Percentiles rank a stretch among this genome's conserved stretches.
These are phyloP conservation scores for Croton laevigatus DNA, from an alignment of 441 rosid species.

Conservation along the genomic window DNA sequence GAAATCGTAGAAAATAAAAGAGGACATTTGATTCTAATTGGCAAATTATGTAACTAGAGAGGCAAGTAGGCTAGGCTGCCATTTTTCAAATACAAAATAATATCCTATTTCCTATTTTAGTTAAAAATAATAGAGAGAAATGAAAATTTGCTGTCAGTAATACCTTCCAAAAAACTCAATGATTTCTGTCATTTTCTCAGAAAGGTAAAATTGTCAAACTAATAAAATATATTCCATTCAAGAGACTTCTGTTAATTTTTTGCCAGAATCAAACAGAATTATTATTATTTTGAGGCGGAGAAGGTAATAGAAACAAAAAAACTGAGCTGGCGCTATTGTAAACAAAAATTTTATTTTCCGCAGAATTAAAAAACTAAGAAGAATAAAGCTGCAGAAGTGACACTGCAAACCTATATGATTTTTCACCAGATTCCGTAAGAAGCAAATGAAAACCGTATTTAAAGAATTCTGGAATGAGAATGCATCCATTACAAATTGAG, in stretches of 20 bases:
- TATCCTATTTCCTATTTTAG: too few species aligned
- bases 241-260: too few species aligned
- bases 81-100: too few species aligned
- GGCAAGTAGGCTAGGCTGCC: neutral
- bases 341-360: slow-evolving; percentile 11
- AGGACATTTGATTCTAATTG: slow-evolving; percentile 12
- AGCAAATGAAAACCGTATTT: slow-evolving; percentile 8
- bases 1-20: slow-evolving; percentile 8
- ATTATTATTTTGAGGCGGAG: too few species aligned
- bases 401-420: slow-evolving; percentile 9
- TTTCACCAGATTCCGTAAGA: slow-evolving; percentile 15
- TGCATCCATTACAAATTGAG: slow-evolving; percentile 3
- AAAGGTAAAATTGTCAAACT: too few species aligned
- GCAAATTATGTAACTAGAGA: slow-evolving; percentile 3
- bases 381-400: neutral
- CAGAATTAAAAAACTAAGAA: neutral
- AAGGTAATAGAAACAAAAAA: neutral
- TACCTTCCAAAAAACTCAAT: too few species aligned
- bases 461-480: slow-evolving; percentile 15
- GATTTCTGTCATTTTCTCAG: too few species aligned
- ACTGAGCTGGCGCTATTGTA: neutral
- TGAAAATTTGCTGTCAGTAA: too few species aligned
- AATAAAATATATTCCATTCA: too few species aligned
- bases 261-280: too few species aligned
- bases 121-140: too few species aligned